phyloP scores from a whole-genome alignment of 2,329 filamentous ascomycete genomes.

The Harringtonia aguacate region DNA sequence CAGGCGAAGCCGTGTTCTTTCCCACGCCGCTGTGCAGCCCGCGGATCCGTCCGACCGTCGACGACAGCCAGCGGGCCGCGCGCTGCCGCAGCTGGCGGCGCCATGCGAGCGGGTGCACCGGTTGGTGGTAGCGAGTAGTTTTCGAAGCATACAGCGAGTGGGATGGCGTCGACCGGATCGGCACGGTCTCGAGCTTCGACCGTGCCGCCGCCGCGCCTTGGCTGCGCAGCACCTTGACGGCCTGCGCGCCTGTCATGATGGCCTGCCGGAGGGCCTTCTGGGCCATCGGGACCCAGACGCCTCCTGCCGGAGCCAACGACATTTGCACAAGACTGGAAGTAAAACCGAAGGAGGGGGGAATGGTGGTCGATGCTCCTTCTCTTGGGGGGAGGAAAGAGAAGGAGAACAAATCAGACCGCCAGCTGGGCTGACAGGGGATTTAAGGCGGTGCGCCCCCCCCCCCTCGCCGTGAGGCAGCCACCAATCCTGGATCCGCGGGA shows the following conservation, averaged over 20 bases:
- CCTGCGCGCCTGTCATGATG: constrained; percentile 28
- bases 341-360: background rate
- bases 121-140: no score
- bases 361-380: constrained; percentile 8
- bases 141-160: no score
- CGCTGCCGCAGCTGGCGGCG: constrained; percentile 37
- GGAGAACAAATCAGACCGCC: no score
- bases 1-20: constrained; percentile 17
- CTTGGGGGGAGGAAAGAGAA: background rate
- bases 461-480: background rate
- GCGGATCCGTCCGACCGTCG: constrained; percentile 25
- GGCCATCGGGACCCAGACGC: constrained; percentile 46
- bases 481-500: background rate
- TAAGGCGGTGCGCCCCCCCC: background rate
- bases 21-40: constrained; percentile 37
- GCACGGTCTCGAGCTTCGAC: constrained; percentile 31
- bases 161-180: constrained; percentile 21
- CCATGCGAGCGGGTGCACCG: constrained; percentile 39
- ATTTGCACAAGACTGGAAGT: constrained; percentile 3
- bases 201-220: constrained; percentile 34
- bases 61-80: constrained; percentile 32
- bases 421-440: no score
- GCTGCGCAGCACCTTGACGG: constrained; percentile 38
- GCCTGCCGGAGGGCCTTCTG: constrained; percentile 43
- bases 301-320: constrained; percentile 45